Evolutionary conservation across 306 rosid genomes (phyloP), one percentile per base, ranked within the genome.

Genomic region (Medicago lupulina): DNA sequence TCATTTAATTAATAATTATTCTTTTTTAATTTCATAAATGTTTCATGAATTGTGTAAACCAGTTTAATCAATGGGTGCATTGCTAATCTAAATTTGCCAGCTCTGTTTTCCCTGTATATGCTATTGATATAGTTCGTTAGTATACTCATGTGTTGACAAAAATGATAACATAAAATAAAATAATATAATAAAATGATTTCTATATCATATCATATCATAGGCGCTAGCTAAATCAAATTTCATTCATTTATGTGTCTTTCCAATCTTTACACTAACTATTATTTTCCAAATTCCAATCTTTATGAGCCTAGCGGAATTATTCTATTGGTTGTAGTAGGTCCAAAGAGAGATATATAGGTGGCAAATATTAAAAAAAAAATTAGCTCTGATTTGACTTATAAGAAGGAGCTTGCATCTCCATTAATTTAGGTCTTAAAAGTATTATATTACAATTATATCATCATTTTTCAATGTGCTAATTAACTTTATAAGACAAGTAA

Each of bases 401-500:
- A 25, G 12, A 28, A 57, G 11, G 28, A 25, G 63, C 6, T 23
- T 71, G 16, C 63, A 21, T 59, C 68, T 53, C 66, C 44, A 62
- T 51, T 63, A 34, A 61, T 36, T 69, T 38, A 55, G 55, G 39
- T 53, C 61, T 19, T 70, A 38, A 62, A 74, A 19, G 8, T 62
- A 47, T 13, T 64, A 12, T 62, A 49, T 18, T 31, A 14, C 70
- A 51, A 74, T 51, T 62, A 6, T 2, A 67, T 60, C 4, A 67
- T 60, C 4, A 31, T 53, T 41, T 67, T 73, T 51, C 41, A 76
- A 62, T 41, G 15, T 4, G 4, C 8, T 67, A 18, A 53, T 63
- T 61, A 62, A 72, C 74, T 50, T 76, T 60, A 73, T n/a, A 67
- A 53, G 77, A 16, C 75, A 69, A 11, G 60, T 36, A 74, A 73